Conservation (phyloP, 495 filamentous ascomycete genomes). For the Tricharina praecox region DNA sequence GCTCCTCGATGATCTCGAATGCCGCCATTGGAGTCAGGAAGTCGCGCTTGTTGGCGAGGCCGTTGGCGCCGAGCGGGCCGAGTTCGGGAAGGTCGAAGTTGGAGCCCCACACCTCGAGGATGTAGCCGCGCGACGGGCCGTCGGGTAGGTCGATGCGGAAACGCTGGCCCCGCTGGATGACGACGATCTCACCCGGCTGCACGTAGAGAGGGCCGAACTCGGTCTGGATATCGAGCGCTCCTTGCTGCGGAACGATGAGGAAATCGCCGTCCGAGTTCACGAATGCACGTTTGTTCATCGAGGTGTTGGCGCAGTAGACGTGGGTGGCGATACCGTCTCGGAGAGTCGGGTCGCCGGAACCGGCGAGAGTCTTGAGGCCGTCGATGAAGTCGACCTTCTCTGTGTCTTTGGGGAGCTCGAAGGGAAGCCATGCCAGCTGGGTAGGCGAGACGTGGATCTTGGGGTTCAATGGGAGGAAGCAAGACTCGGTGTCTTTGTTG, state of each 20-base stretch:
- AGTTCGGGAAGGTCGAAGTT: conserved; percentile 71
- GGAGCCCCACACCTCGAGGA: conserved; percentile 60
- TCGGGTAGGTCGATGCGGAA: conserved; percentile 55
- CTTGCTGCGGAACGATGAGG: conserved; percentile 67
- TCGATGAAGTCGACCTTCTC: conserved; percentile 62
- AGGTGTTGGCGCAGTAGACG: conserved; percentile 61
- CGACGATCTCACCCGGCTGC: conserved; percentile 69
- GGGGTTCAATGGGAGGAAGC: conserved; percentile 24
- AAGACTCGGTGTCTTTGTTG: conserved; percentile 30
- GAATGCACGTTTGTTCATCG: conserved; percentile 59
- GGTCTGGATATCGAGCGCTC: conserved; percentile 62
- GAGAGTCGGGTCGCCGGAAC: conserved; percentile 63
- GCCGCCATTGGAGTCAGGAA: conserved; percentile 66
- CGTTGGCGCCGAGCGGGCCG: conserved; percentile 72
- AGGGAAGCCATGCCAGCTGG: conserved; percentile 79
- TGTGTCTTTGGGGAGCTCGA: conserved; percentile 44
- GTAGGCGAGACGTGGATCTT: conserved; percentile 59
- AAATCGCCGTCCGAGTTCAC: conserved; percentile 83
- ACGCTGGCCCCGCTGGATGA: conserved; percentile 69
- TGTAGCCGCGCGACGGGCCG: conserved; percentile 50
- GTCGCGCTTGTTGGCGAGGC: conserved; percentile 71
- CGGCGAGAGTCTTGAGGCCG: conserved; percentile 58
- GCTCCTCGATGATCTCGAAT: conserved; percentile 43
- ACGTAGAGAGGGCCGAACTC: conserved; percentile 64
- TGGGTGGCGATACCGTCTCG: conserved; percentile 66